Evolutionary conservation across 176 grass and related monocot species (phyloP).

Genomic region (Paspalum notatum): DNA sequence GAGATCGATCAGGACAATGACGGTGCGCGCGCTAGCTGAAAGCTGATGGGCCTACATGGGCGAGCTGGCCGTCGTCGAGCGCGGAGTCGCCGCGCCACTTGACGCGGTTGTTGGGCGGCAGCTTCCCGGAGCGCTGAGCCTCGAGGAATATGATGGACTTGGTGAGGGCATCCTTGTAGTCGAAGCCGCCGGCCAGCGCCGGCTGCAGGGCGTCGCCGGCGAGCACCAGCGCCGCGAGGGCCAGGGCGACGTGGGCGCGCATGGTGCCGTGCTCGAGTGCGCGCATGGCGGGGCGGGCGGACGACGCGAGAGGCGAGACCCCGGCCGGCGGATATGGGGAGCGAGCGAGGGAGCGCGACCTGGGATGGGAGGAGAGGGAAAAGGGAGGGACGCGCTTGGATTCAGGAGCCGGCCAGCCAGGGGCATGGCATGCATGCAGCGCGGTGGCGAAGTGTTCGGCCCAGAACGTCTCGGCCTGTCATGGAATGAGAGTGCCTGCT

Average conservation of each 20-base stretch:
- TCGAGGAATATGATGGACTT: conserved; percentile 95
- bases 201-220: conserved; percentile 47
- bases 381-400: conserved; percentile 40
- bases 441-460: conserved; percentile 47
- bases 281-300: conserved; percentile 9
- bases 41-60: conserved; percentile 37
- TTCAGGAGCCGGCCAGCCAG: conserved; percentile 28
- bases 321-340: not conserved
- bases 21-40: no score
- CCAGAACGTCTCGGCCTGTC: conserved; percentile 22
- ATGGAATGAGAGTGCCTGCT: not conserved
- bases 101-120: conserved; percentile 71
- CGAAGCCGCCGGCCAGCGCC: conserved; percentile 27
- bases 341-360: not conserved
- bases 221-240: conserved; percentile 54
- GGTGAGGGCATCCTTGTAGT: conserved; percentile 87
- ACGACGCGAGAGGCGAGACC: conserved; percentile 12
- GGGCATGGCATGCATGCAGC: not conserved
- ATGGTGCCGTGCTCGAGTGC: conserved; percentile 21
- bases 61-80: conserved; percentile 86
- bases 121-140: conserved; percentile 92
- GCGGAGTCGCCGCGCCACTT: conserved; percentile 92
- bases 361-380: not conserved
- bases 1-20: no score
- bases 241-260: conserved; percentile 48